Percentiles rank a stretch among this genome's conserved stretches.
phyloP scores from a whole-genome alignment of 352 stramenopile genomes.

The Phytophthora vignae region DNA sequence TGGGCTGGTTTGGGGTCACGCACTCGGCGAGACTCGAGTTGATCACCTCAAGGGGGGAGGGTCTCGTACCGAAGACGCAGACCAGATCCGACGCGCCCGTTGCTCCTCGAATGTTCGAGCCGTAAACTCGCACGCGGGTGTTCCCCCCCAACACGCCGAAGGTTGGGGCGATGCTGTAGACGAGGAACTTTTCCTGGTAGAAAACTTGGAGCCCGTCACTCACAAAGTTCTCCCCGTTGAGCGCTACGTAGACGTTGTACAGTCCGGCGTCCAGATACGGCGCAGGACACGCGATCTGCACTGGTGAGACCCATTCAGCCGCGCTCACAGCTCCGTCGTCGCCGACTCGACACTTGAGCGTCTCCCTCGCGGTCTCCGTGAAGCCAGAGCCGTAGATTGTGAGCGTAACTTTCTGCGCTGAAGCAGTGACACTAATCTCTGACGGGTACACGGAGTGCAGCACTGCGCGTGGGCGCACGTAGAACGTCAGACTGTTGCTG shows the following conservation, averaged over 20 bases:
- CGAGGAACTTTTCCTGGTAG: conserved; percentile 48
- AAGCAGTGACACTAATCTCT: conserved; percentile 11
- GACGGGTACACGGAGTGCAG: conserved; percentile 42
- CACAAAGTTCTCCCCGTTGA: conserved; percentile 57
- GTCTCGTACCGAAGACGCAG: conserved; percentile 44
- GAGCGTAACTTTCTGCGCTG: conserved; percentile 10
- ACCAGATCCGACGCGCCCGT: conserved; percentile 30
- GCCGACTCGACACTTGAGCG: conserved; percentile 42
- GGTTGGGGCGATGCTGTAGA: conserved; percentile 44
- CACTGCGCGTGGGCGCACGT: conserved; percentile 23
- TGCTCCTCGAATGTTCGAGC: conserved; percentile 28
- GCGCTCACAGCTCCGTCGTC: conserved; percentile 4
- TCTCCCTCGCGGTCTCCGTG: conserved; percentile 28
- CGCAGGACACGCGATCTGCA: conserved; percentile 43
- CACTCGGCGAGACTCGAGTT: conserved; percentile 38
- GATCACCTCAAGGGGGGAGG: conserved; percentile 26
- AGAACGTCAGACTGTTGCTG: conserved; percentile 46
- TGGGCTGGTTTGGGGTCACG: conserved; percentile 21
- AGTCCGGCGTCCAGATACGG: conserved; percentile 42
- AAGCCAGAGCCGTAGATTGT: conserved; percentile 43
- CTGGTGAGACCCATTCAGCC: conserved; percentile 41
- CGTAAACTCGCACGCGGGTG: conserved; percentile 43
- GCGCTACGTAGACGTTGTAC: conserved; percentile 54
- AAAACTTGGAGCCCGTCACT: conserved; percentile 46
- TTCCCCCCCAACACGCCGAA: conserved; percentile 58